Conservation (phyloP, 2,329 filamentous ascomycete genomes). For the Colletotrichum orbiculare region DNA sequence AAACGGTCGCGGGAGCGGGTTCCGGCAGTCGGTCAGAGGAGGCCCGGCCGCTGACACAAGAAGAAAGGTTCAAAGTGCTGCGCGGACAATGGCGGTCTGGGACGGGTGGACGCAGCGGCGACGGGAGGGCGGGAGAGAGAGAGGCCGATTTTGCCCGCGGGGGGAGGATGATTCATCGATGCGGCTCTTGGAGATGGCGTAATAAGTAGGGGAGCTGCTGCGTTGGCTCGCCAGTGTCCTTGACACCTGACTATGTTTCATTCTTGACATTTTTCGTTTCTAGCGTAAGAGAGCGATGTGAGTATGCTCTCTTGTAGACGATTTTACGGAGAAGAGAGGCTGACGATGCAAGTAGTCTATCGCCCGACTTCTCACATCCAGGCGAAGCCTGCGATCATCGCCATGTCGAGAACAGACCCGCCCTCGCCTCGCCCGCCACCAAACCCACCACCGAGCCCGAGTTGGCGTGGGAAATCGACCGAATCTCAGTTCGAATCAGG, state of each 20-base stretch:
- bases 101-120: constrained; percentile 25
- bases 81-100: constrained; percentile 31
- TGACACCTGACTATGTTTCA: no score
- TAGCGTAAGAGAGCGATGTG: no score
- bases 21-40: constrained; percentile 29
- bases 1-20: constrained; percentile 21
- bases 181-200: background rate
- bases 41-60: background rate
- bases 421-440: constrained; percentile 49
- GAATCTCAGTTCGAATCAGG: no score
- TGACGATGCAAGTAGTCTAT: background rate
- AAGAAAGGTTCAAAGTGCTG: constrained; percentile 26
- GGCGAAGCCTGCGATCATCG: constrained; percentile 2
- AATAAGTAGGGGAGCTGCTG: background rate
- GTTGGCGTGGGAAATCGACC: background rate
- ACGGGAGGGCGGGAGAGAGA: constrained; percentile 13
- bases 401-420: constrained; percentile 50
- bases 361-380: background rate
- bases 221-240: background rate
- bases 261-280: no score
- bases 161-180: constrained; percentile 10
- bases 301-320: no score
- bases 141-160: constrained; percentile 21
- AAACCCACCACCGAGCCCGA: constrained; percentile 51
- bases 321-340: no score